These are phyloP conservation scores for Rubia tinctorum DNA, from an alignment of 305 asterid species.

Conservation along the genomic window DNA sequence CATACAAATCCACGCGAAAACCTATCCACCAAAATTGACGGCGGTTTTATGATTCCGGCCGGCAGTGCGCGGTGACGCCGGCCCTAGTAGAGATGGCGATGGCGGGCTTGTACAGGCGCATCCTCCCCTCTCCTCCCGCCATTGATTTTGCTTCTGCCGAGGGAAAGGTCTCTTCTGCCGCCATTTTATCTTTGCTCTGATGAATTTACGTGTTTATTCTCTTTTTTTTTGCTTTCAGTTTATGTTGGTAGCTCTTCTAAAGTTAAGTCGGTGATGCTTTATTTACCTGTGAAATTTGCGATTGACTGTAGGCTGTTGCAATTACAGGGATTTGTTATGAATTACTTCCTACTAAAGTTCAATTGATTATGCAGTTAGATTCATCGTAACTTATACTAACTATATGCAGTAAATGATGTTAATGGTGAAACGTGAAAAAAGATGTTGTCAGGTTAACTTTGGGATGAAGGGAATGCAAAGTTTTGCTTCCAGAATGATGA, in stretches of 20 bases:
- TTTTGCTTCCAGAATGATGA: background rate
- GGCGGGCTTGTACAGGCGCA: constrained; percentile 82
- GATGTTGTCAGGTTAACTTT: background rate
- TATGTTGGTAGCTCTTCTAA: background rate
- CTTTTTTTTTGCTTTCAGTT: background rate
- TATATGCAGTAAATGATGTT: too few relatives aligned
- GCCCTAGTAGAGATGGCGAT: constrained; percentile 46
- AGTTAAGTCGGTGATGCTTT: background rate
- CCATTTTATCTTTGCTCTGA: background rate
- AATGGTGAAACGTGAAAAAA: background rate
- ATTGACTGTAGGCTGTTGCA: background rate
- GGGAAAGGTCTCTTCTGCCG: constrained; percentile 56
- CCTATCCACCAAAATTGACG: background rate
- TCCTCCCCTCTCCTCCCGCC: constrained; percentile 97
- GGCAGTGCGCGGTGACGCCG: background rate
- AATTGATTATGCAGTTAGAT: background rate
- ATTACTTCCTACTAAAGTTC: background rate
- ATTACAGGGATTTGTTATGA: background rate
- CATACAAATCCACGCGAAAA: background rate
- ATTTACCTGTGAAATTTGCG: background rate
- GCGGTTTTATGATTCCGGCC: background rate
- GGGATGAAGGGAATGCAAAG: too few relatives aligned
- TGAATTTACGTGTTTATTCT: background rate
- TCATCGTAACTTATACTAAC: background rate
- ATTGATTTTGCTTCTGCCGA: constrained; percentile 80